Evolutionary conservation across 202 grass and related monocot genomes (phyloP).

Genomic region (Schoenoplectus triqueter): DNA sequence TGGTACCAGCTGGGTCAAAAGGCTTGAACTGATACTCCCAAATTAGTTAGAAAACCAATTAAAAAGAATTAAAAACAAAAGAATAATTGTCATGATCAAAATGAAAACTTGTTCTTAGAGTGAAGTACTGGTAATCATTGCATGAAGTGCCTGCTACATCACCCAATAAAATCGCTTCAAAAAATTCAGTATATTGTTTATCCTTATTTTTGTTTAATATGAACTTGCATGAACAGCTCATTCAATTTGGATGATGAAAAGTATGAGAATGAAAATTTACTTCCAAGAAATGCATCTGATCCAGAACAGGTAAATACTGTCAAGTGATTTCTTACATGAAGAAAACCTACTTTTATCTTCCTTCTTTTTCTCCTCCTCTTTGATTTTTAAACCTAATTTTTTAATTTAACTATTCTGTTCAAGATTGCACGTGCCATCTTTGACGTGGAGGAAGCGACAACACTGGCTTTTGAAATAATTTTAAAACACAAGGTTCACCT

Average conservation of each 20-base stretch:
- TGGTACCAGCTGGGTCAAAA: not conserved
- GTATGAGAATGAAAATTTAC: slow-evolving; percentile 82
- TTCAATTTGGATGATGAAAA: slow-evolving; percentile 91
- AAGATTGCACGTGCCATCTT: slow-evolving; percentile 89
- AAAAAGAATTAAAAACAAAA: not conserved
- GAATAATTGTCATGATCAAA: not conserved
- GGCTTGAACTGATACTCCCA: not conserved
- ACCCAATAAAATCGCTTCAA: slow-evolving; percentile 4
- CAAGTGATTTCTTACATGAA: slow-evolving; percentile 33
- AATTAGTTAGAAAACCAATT: not conserved
- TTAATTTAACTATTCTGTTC: slow-evolving; percentile 29
- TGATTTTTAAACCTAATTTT: slow-evolving; percentile 36
- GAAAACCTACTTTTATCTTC: not conserved
- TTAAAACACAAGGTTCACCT: slow-evolving; percentile 77
- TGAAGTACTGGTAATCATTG: not conserved
- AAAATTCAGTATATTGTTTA: not conserved
- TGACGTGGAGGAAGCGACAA: slow-evolving; percentile 93
- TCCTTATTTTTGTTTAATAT: not conserved
- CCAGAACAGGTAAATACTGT: slow-evolving; percentile 56
- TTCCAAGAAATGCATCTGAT: slow-evolving; percentile 72
- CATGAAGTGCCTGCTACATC: not conserved
- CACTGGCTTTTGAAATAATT: slow-evolving; percentile 85
- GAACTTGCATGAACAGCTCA: slow-evolving; percentile 47
- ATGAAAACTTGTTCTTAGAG: slow-evolving; percentile 11
- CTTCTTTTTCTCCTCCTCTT: slow-evolving; percentile 22